Percentiles rank a stretch among this genome's conserved stretches.
phyloP scores from a whole-genome alignment of 805 yeast species.

The Cyberlindnera euphorbiiphila region DNA sequence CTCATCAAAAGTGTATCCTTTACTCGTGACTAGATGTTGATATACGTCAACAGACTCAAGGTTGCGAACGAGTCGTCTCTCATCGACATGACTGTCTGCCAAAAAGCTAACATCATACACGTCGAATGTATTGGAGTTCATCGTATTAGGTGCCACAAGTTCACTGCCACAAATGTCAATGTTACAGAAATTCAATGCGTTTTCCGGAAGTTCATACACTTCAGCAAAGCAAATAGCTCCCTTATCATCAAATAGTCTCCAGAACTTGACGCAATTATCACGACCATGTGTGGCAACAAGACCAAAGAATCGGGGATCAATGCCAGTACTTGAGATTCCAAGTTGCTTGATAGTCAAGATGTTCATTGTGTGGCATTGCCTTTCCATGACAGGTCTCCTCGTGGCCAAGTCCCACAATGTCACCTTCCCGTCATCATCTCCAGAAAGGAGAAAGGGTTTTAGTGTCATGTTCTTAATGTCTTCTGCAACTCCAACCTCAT shows the following conservation, averaged over 20 bases:
- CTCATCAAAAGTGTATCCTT: conserved; percentile 17
- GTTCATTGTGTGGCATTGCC: conserved; percentile 56
- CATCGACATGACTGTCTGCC: conserved; percentile 13
- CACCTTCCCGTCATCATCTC: conserved; percentile 16
- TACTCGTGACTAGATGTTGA: conserved; percentile 12
- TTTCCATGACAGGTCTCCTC: conserved; percentile 50
- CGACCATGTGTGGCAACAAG: conserved; percentile 59
- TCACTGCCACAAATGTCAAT: conserved; percentile 39
- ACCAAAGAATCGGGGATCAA: conserved; percentile 33
- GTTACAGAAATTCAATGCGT: conserved; percentile 68
- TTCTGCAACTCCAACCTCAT: neutral
- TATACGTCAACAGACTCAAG: conserved; percentile 25
- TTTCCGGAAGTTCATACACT: conserved; percentile 59
- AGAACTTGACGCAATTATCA: conserved; percentile 51
- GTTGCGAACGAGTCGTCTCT: conserved; percentile 20
- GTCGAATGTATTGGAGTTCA: conserved; percentile 62
- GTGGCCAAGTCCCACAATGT: conserved; percentile 49
- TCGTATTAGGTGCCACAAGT: conserved; percentile 59
- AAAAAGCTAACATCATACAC: conserved; percentile 41
- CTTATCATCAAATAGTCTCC: conserved; percentile 33
- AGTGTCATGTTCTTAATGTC: conserved; percentile 1
- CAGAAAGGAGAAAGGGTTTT: conserved; percentile 18
- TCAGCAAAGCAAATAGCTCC: conserved; percentile 6
- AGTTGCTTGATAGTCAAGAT: conserved; percentile 48
- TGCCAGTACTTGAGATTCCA: conserved; percentile 27